Evolutionary conservation across 495 filamentous ascomycete species (phyloP).

Genomic region (Tuber magnatum): DNA sequence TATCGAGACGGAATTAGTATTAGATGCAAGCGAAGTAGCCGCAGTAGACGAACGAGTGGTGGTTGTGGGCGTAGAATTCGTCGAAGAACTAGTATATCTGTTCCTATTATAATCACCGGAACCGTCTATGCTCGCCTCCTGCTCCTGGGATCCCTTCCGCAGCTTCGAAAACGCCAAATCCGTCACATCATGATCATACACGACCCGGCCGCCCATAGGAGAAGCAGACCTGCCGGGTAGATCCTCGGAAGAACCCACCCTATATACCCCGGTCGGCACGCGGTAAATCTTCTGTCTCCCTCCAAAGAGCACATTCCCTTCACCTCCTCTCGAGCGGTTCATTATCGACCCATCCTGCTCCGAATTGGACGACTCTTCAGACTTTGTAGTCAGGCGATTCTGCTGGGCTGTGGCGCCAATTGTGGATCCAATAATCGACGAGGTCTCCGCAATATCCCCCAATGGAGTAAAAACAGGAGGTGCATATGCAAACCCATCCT

Average conservation of each 20-base stretch:
- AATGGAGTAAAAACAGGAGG: slow-evolving; percentile 51
- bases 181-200: slow-evolving; percentile 82
- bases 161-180: slow-evolving; percentile 69
- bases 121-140: slow-evolving; percentile 44
- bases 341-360: slow-evolving; percentile 78
- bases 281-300: slow-evolving; percentile 95
- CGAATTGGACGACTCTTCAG: slow-evolving; percentile 51
- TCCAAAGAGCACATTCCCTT: slow-evolving; percentile 92
- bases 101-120: slow-evolving; percentile 57
- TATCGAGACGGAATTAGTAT: slow-evolving; percentile 51
- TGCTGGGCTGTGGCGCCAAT: slow-evolving; percentile 50
- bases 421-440: slow-evolving; percentile 63
- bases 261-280: slow-evolving; percentile 53
- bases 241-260: slow-evolving; percentile 44
- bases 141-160: slow-evolving; percentile 44
- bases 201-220: slow-evolving; percentile 56
- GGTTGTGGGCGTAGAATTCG: slow-evolving; percentile 60
- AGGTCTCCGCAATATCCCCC: slow-evolving; percentile 80
- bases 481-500: slow-evolving; percentile 45
- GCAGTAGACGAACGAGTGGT: slow-evolving; percentile 73
- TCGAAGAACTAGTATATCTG: slow-evolving; percentile 80
- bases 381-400: slow-evolving; percentile 32
- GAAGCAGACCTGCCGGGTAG: slow-evolving; percentile 43
- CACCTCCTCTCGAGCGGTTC: slow-evolving; percentile 71
- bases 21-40: slow-evolving; percentile 84